Base-by-base conservation (phyloP, 495 filamentous ascomycete genomes). In the Ascobolus immersus region DNA sequence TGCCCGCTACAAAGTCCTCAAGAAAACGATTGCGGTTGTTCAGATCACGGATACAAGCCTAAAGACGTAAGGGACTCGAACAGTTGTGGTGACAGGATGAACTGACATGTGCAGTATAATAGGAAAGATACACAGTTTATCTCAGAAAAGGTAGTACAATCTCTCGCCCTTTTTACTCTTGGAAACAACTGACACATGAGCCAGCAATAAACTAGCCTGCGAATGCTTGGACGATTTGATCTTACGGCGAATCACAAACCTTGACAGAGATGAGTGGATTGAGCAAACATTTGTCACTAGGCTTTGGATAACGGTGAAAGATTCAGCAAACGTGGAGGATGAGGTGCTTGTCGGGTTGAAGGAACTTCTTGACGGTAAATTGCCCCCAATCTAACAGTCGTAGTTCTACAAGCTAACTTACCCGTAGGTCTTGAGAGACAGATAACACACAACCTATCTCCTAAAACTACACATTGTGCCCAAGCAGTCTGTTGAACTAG, bases 1-100 rank as follows among this genome's bases (percentile, higher is more conserved):
- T n/a, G n/a, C n/a, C 2, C 73, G 59, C 37, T 69, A 84, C 49
- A 76, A 67, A 44, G 61, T 73, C 18, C 54, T 84, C 6, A 60
- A 77, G 40, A 59, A 71, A 40, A 67, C 77, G 42, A 64, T 79
- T 22, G 61, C 73, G 36, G 71, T 69, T 41, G 53, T 81, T 19
- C 55, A 64, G 32, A 55, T 59, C 2, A 67, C 68, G 41, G 57
- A 52, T 24, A 54, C 54, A 1, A 55, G 41, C 40, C 35, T n/a
- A n/a, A n/a, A n/a, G n/a, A n/a, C n/a, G n/a, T n/a, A n/a, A n/a
- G n/a, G n/a, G n/a, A n/a, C n/a, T n/a, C n/a, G n/a, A n/a, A n/a
- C n/a, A n/a, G n/a, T n/a, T n/a, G n/a, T n/a, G n/a, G n/a, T n/a
- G n/a, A n/a, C n/a, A n/a, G n/a, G n/a, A n/a, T n/a, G n/a, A n/a